Conservation (phyloP, 164 flowering plant genomes). For the Nymphaea thermarum region DNA sequence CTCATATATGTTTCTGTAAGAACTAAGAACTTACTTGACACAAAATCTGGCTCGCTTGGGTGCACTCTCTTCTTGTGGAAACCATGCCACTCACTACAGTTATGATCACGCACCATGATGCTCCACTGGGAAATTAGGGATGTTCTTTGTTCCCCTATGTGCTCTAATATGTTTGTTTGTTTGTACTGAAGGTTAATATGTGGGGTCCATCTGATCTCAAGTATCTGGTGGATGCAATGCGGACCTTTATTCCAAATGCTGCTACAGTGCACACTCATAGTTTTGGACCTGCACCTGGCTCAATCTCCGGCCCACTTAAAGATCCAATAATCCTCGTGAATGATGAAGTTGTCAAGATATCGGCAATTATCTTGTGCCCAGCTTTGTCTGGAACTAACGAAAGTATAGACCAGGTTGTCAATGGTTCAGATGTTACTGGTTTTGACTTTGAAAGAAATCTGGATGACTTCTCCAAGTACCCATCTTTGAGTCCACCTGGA, state of each 20-base stretch:
- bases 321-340: constrained; percentile 59
- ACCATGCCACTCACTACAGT: too few species aligned
- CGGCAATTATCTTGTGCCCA: constrained; percentile 68
- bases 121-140: background rate
- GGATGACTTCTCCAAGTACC: constrained; percentile 5
- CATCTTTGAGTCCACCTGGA: constrained; percentile 3
- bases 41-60: too few species aligned
- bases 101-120: too few species aligned
- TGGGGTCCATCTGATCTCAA: constrained; percentile 97
- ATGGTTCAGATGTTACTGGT: constrained; percentile 1
- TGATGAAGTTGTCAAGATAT: constrained; percentile 80
- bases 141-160: background rate
- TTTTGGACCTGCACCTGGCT: constrained; percentile 44
- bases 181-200: constrained; percentile 56
- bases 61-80: too few species aligned
- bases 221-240: constrained; percentile 80
- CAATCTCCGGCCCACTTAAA: constrained; percentile 15
- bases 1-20: too few species aligned
- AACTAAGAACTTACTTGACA: too few species aligned
- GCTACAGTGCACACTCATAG: constrained; percentile 83
- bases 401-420: background rate
- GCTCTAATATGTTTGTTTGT: constrained; percentile 4
- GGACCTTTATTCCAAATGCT: constrained; percentile 75
- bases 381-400: constrained; percentile 8
- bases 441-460: constrained; percentile 1